phyloP scores from a whole-genome alignment of 768 basidiomycete genomes.

The Termitomyces sp. region DNA sequence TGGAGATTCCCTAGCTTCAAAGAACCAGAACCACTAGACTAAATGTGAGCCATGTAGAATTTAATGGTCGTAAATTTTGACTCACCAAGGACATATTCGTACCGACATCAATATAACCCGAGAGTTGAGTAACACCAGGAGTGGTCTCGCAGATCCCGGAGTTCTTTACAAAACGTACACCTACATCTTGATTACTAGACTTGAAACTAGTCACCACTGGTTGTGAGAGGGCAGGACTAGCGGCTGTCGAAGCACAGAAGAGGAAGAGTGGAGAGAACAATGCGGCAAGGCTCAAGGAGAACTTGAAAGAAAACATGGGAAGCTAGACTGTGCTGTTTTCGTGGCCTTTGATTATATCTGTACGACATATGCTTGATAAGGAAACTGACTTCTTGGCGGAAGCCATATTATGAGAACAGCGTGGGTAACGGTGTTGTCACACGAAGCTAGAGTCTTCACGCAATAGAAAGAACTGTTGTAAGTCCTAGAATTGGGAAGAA shows the following conservation, averaged over 20 bases:
- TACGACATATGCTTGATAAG: not conserved
- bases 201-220: conserved; percentile 25
- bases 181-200: conserved; percentile 19
- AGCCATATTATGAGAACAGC: no score
- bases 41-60: not conserved
- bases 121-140: conserved; percentile 51
- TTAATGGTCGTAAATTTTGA: not conserved
- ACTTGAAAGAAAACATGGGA: not conserved
- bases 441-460: no score
- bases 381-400: not conserved
- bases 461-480: no score
- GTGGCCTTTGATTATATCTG: not conserved
- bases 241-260: not conserved
- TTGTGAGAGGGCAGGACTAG: conserved; percentile 18
- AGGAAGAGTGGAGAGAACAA: not conserved
- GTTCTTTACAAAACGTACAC: conserved; percentile 46
- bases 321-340: not conserved
- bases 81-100: conserved; percentile 54
- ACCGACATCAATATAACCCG: conserved; percentile 57
- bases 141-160: conserved; percentile 66
- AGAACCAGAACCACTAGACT: conserved; percentile 68
- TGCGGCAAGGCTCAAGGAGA: not conserved
- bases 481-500: no score
- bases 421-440: no score
- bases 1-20: conserved; percentile 53